Percentiles rank a stretch among this genome's conserved stretches.
Evolutionary conservation across 2,329 filamentous ascomycete species (phyloP).

Genomic region (Aspergillus sp.): DNA sequence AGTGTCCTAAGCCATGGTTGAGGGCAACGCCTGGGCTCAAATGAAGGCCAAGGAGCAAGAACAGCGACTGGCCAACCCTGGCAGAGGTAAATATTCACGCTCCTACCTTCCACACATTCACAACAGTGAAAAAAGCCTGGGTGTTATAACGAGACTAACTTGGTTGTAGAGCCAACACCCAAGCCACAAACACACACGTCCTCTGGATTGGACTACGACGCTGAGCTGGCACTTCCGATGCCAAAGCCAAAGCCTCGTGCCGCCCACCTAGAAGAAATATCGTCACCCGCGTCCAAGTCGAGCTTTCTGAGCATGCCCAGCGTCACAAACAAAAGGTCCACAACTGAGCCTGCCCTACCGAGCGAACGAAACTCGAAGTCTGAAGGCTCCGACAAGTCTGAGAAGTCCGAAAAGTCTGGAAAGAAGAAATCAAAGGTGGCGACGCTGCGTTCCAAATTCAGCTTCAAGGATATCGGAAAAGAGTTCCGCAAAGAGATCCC

Average conservation of each 20-base stretch:
- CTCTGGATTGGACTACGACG: conserved; percentile 26
- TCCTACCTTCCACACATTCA: neutral
- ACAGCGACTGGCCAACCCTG: neutral
- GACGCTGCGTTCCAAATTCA: conserved; percentile 29
- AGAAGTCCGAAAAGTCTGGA: conserved; percentile 5
- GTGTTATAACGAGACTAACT: neutral
- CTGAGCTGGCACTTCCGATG: conserved; percentile 29
- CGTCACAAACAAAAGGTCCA: conserved; percentile 17
- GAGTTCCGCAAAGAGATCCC: conserved; percentile 21
- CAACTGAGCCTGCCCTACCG: conserved; percentile 14
- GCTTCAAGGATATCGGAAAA: conserved; percentile 30
- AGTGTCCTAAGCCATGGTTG: conserved; percentile 5
- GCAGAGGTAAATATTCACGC: conserved; percentile 11
- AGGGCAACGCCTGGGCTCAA: conserved; percentile 29
- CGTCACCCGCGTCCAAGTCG: neutral
- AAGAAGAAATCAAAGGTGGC: conserved; percentile 28
- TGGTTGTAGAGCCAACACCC: neutral
- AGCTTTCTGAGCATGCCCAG: conserved; percentile 3
- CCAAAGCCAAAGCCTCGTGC: conserved; percentile 27
- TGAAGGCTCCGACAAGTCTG: conserved; percentile 2
- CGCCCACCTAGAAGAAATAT: conserved; percentile 1
- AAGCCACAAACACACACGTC: conserved; percentile 18
- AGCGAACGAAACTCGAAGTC: conserved; percentile 3
- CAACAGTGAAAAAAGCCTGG: neutral
- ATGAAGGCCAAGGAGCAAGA: conserved; percentile 20